A percentile compares a stretch with the other conserved stretches of the same genome.
Evolutionary conservation across 2,329 filamentous ascomycete species (phyloP).

Genomic region (Exophiala sp.): DNA sequence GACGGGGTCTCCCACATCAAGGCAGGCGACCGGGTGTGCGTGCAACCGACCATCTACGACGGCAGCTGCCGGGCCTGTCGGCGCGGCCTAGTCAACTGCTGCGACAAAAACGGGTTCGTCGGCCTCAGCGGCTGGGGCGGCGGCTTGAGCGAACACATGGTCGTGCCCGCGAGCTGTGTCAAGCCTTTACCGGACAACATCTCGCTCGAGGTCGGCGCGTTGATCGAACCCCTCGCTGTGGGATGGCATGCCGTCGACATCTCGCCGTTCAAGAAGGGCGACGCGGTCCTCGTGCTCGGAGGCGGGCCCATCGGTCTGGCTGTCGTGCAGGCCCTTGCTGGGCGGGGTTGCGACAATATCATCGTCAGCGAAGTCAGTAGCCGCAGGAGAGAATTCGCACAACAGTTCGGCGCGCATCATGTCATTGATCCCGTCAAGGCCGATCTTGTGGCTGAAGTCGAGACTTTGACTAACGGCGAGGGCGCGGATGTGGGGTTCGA

Average conservation of each 20-base stretch:
- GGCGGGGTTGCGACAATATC: conserved; percentile 42
- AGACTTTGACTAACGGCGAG: conserved; percentile 34
- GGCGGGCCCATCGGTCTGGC: conserved; percentile 51
- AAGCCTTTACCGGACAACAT: conserved; percentile 49
- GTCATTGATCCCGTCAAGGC: conserved; percentile 48
- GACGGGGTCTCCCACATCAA: conserved; percentile 46
- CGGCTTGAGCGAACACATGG: conserved; percentile 48
- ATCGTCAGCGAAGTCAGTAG: conserved; percentile 49
- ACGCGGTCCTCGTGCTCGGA: conserved; percentile 47
- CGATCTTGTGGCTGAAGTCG: conserved; percentile 41
- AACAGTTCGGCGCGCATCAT: conserved; percentile 47
- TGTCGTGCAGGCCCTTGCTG: conserved; percentile 44
- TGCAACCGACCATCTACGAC: conserved; percentile 53
- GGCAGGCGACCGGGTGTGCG: conserved; percentile 44
- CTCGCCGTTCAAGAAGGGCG: conserved; percentile 42
- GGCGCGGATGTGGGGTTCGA: conserved; percentile 50
- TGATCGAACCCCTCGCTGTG: conserved; percentile 51
- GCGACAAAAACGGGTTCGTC: conserved; percentile 50
- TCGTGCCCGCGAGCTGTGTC: conserved; percentile 43
- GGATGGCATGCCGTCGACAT: conserved; percentile 52
- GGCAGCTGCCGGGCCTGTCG: conserved; percentile 48
- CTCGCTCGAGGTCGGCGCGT: conserved; percentile 47
- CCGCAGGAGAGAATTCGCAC: conserved; percentile 45
- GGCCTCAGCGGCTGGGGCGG: conserved; percentile 49
- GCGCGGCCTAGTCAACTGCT: conserved; percentile 50